Base-by-base conservation (phyloP, 257 asterid species). In the Paulownia fortunei region DNA sequence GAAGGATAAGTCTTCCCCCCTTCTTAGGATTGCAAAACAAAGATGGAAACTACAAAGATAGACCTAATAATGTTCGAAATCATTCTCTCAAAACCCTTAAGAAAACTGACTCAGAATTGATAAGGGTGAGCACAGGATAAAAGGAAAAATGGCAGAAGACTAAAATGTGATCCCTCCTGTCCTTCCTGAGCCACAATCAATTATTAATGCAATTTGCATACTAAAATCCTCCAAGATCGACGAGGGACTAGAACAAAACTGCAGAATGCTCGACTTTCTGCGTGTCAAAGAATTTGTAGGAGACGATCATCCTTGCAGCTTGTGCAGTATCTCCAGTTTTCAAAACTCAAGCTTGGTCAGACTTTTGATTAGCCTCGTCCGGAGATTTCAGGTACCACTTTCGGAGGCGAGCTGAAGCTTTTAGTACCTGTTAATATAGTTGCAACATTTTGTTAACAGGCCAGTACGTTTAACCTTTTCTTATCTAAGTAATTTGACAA, bases 341-440 rank as follows among this genome's bases (percentile, higher is more conserved):
- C 0, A 18, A 32, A 69, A 71, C 81, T 85, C 80, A 89, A 56
- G 86, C 89, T 21, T 19, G 81, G 23, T 54, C 86, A 44, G 82
- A 21, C 13, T 69, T 83, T 34, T 80, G 76, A 36, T 27, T 55
- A 18, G 85, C 34, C 74, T 88, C 97, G 0, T 82, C 89, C 5
- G 95, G 70, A 44, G 94, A 79, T 75, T 82, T 84, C 42, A 92
- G 64, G 85, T 91, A 86, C 88, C 87, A 92, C 58, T 66, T 83
- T 70, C 66, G 79, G 61, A 87, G 91, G 19, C 91, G 89, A 47
- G 78, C 18, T 3, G 87, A 88, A 32, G 92, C 85, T 78, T 83
- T 84, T 51, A 78, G 79, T 44, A 84, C 88, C 88, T 85, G 41
- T 27, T 21, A 47, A 70, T 12, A 36, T 23, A 65, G 36, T n/a